A percentile compares a stretch with the other conserved stretches of the same genome.
Evolutionary conservation across 768 basidiomycete genomes (phyloP).

Genomic region (Macrocybe gigantea): DNA sequence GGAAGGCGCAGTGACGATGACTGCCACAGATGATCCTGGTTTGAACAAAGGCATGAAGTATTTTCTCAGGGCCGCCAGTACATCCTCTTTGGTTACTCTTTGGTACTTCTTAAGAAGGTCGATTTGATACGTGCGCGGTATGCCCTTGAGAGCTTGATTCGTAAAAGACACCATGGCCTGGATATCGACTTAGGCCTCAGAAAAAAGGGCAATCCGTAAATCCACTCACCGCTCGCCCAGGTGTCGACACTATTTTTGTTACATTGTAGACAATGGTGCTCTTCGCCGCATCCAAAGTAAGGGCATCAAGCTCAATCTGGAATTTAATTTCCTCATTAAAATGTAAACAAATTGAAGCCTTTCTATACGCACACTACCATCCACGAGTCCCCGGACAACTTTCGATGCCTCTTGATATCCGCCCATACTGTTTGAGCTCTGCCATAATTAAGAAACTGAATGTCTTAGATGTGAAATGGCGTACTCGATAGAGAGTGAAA

Average conservation of each 20-base stretch:
- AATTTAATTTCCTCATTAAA: not conserved
- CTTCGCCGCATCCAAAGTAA: constrained; percentile 85
- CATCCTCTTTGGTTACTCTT: constrained; percentile 73
- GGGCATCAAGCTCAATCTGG: constrained; percentile 76
- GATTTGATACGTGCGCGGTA: constrained; percentile 68
- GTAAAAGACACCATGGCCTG: constrained; percentile 80
- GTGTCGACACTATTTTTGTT: constrained; percentile 76
- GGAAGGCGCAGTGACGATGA: constrained; percentile 78
- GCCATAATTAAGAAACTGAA: constrained; percentile 20
- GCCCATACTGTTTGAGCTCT: constrained; percentile 72
- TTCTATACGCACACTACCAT: constrained; percentile 63
- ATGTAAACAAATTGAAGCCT: not conserved
- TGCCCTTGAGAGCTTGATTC: constrained; percentile 87
- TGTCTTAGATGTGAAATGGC: constrained; percentile 14
- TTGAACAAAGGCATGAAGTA: constrained; percentile 86
- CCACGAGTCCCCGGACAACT: constrained; percentile 72
- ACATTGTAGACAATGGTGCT: constrained; percentile 86
- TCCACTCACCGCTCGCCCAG: constrained; percentile 73
- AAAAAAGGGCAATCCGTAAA: not conserved
- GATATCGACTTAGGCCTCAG: constrained; percentile 1
- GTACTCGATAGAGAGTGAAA: constrained; percentile 76
- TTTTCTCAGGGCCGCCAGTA: constrained; percentile 58
- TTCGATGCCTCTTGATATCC: constrained; percentile 79
- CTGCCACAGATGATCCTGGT: constrained; percentile 66
- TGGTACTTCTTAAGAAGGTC: constrained; percentile 77